A percentile compares a stretch with the other conserved stretches of the same genome.
Evolutionary conservation across 1,139 yeast genomes (phyloP).

Genomic region (Taiozyma sp.): DNA sequence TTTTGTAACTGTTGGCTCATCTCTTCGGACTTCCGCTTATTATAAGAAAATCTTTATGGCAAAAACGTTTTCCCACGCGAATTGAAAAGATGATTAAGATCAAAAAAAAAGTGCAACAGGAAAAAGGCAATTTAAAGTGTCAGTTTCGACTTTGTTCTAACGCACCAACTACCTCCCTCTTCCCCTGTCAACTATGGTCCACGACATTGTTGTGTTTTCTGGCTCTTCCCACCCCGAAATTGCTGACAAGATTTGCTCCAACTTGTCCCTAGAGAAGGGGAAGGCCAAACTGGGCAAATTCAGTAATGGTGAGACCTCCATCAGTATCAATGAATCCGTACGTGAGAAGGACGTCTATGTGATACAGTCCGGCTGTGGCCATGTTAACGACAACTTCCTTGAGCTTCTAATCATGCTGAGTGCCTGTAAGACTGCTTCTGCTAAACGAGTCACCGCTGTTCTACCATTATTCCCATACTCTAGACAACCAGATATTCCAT

Average conservation of each 20-base stretch:
- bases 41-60: neutral
- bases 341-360: constrained; percentile 93
- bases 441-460: constrained; percentile 89
- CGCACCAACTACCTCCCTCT: neutral
- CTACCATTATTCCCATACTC: constrained; percentile 94
- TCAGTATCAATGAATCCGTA: constrained; percentile 76
- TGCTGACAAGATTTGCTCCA: constrained; percentile 57
- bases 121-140: neutral
- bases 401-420: constrained; percentile 85
- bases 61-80: neutral
- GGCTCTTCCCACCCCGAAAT: constrained; percentile 66
- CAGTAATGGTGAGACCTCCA: constrained; percentile 87
- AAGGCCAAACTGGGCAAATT: constrained; percentile 54
- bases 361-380: constrained; percentile 63
- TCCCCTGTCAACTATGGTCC: constrained; percentile 24
- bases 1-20: no score
- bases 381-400: constrained; percentile 85
- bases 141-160: neutral
- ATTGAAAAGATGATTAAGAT: neutral
- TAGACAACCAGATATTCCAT: constrained; percentile 95
- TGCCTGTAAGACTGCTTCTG: constrained; percentile 95
- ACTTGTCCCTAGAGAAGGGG: constrained; percentile 58
- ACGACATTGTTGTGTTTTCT: constrained; percentile 65
- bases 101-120: neutral
- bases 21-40: neutral